Percentiles rank a stretch among this genome's conserved stretches.
These are phyloP conservation scores for Coemansia asiatica DNA, from an alignment of 192 early-diverging fungal genomes.

Conservation along the genomic window DNA sequence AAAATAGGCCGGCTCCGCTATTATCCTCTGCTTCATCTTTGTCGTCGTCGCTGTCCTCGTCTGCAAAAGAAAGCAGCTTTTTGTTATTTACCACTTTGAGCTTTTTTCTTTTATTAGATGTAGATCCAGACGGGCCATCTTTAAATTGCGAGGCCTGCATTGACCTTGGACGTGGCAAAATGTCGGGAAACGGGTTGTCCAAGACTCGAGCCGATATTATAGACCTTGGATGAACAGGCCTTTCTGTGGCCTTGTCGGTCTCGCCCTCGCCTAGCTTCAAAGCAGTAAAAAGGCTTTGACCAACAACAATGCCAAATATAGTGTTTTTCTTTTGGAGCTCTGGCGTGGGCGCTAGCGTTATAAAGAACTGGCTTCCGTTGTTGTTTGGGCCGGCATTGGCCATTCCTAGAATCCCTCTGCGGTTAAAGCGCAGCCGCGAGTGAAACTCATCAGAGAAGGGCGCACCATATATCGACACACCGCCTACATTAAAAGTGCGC, in stretches of 20 bases:
- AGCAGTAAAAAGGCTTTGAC: conserved; percentile 88
- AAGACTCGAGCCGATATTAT: conserved; percentile 69
- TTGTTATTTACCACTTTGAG: conserved; percentile 45
- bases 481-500: conserved; percentile 57
- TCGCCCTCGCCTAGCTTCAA: conserved; percentile 84
- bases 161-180: conserved; percentile 66
- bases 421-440: conserved; percentile 82
- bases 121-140: background rate
- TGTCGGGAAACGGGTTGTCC: conserved; percentile 90
- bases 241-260: conserved; percentile 70
- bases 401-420: conserved; percentile 86
- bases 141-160: conserved; percentile 23
- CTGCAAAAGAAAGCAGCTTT: conserved; percentile 84
- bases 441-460: conserved; percentile 93
- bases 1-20: background rate
- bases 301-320: conserved; percentile 91
- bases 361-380: conserved; percentile 93
- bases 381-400: conserved; percentile 80
- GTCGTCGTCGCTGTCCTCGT: conserved; percentile 65
- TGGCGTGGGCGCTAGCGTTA: conserved; percentile 80
- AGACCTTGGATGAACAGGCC: conserved; percentile 72
- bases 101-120: conserved; percentile 17
- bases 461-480: conserved; percentile 81
- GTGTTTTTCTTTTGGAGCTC: conserved; percentile 90
- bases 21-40: conserved; percentile 4